Base-by-base conservation (phyloP, 192 early-diverging fungal species). In the Entomortierella chlamydospora region DNA sequence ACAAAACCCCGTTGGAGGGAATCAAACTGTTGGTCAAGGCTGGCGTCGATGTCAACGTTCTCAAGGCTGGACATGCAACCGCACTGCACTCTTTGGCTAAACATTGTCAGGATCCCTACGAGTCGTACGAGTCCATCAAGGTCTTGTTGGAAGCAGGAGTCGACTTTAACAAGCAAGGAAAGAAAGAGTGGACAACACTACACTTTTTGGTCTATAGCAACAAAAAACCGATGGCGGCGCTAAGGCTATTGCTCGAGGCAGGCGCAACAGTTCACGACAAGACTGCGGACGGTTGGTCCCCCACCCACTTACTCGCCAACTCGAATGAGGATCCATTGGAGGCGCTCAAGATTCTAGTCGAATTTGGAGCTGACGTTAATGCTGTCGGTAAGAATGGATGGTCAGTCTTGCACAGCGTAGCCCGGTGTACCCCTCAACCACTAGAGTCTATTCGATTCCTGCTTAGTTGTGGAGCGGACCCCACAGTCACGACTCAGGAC, bases 151-250 rank as follows among this genome's bases (percentile, higher is more conserved):
- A 90, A 6, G 86, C 84, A 22, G 90, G 90, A 18, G 89, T 88
- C 4, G 86, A 90, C 45, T 78, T 88, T 58, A 83, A 86, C 39
- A 87, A 84, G 22, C 79, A 82, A 25, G 91, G 89, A 6, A 84
- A 86, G 65, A 86, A 87, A 30, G 85, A 86, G 17, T 82, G 83
- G 61, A 90, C 90, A 10, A 86, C 88, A 5, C 74, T 92, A 17
- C 91, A 92, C 56, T 79, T 79, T 50, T 49, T 79, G 22, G 76
- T 79, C 41, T 79, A 79, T 47, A 79, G 76, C 37, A 79, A 79
- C 52, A 79, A 70, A 41, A 70, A 61, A 53, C 76, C 76, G 10
- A 79, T 79, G 76, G 68, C 55, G 17, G 67, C 76, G 3, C 51
- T 79, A 33, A 55, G 76, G 41, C 56, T 70, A 10, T 34, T 79